Conservation (phyloP, 2,329 filamentous ascomycete genomes). For the Teratosphaeria epicoccoides region DNA sequence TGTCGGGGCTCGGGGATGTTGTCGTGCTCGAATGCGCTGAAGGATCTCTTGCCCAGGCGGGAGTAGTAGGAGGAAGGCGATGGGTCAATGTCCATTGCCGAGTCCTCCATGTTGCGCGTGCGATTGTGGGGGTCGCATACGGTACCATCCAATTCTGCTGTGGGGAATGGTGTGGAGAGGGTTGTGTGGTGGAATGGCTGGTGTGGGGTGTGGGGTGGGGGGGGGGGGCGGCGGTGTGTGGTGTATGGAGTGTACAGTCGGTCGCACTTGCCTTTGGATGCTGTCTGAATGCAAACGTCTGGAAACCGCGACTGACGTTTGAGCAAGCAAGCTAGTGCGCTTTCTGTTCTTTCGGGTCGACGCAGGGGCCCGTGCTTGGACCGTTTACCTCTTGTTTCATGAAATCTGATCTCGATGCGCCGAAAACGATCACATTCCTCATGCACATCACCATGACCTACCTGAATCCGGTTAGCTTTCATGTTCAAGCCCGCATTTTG, state of each 20-base stretch:
- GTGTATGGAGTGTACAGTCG: neutral
- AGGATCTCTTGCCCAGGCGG: neutral
- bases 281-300: too few relatives aligned
- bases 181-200: neutral
- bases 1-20: neutral
- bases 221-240: neutral
- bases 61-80: conserved; percentile 1
- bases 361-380: neutral
- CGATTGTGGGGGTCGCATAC: neutral
- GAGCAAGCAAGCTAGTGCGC: too few relatives aligned
- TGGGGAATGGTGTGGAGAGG: neutral
- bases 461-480: too few relatives aligned
- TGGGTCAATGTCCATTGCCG: conserved; percentile 2
- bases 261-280: neutral
- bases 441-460: neutral
- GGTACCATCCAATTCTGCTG: too few relatives aligned
- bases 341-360: too few relatives aligned
- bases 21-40: neutral
- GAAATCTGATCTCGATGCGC: neutral
- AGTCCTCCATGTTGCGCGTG: neutral
- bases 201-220: neutral
- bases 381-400: too few relatives aligned
- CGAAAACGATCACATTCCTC: neutral
- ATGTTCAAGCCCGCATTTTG: too few relatives aligned
- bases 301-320: neutral